These are phyloP conservation scores for Nigrograna mackinnonii DNA, from an alignment of 2,329 filamentous ascomycete species.

Conservation along the genomic window DNA sequence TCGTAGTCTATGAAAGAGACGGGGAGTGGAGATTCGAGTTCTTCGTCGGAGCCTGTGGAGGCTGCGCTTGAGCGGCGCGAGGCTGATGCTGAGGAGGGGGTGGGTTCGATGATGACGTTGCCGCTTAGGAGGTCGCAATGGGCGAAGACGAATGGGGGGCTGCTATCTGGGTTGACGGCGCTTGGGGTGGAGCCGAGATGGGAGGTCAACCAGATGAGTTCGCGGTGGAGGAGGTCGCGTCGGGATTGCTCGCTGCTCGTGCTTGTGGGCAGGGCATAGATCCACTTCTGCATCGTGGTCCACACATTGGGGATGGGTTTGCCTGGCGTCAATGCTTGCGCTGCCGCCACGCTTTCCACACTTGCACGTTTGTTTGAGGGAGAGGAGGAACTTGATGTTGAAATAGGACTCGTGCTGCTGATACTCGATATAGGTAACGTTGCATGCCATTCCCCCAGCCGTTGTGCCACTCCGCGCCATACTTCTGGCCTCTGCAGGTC, in stretches of 20 bases:
- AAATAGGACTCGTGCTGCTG: constrained; percentile 43
- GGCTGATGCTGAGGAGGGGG: constrained; percentile 34
- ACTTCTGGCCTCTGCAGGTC: constrained; percentile 77
- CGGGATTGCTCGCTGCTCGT: constrained; percentile 71
- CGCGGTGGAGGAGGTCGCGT: constrained; percentile 70
- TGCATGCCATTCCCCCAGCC: constrained; percentile 93
- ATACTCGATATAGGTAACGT: constrained; percentile 60
- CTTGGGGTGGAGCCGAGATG: constrained; percentile 78
- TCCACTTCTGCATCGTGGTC: constrained; percentile 97
- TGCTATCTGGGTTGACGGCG: constrained; percentile 64
- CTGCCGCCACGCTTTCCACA: constrained; percentile 34
- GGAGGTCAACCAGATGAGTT: constrained; percentile 70
- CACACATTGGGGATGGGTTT: constrained; percentile 85
- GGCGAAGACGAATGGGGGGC: constrained; percentile 84
- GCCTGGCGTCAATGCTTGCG: constrained; percentile 56
- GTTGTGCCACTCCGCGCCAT: constrained; percentile 80
- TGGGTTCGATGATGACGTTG: constrained; percentile 85
- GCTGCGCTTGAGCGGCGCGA: constrained; percentile 36
- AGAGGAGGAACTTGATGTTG: constrained; percentile 30
- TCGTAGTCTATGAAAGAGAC: constrained; percentile 92
- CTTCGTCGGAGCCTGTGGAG: constrained; percentile 29
- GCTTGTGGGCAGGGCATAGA: constrained; percentile 75
- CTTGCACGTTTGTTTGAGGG: constrained; percentile 39
- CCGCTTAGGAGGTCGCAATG: constrained; percentile 96
- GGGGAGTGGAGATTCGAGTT: constrained; percentile 24